A percentile compares a stretch with the other conserved stretches of the same genome.
These are phyloP conservation scores for Trypanosoma mega DNA, from an alignment of 208 protist genomes.

Conservation along the genomic window DNA sequence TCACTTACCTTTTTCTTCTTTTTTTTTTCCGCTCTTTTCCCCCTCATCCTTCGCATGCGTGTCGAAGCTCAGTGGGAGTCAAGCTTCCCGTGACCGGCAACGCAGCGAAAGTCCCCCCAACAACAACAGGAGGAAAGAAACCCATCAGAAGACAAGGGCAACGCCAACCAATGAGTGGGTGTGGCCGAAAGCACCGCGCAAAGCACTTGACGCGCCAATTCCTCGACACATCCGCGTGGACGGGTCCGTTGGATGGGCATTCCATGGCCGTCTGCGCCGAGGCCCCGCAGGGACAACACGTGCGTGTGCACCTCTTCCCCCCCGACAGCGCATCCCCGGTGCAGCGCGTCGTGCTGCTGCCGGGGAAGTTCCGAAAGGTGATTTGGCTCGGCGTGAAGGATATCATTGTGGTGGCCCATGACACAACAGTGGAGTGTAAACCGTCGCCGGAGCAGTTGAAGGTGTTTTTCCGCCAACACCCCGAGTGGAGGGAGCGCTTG, in stretches of 20 bases:
- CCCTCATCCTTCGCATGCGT: background rate
- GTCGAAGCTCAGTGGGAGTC: background rate
- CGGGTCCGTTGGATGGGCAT: constrained; percentile 43
- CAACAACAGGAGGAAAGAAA: too few relatives aligned
- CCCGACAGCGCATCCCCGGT: constrained; percentile 7
- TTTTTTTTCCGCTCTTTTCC: constrained; percentile 10
- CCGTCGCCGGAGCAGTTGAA: constrained; percentile 77
- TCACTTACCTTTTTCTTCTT: constrained; percentile 10
- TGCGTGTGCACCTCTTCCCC: constrained; percentile 53
- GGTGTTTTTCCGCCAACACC: constrained; percentile 50
- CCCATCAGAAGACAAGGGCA: too few relatives aligned
- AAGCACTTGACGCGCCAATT: constrained; percentile 84
- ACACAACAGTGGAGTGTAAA: constrained; percentile 56
- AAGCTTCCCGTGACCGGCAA: too few relatives aligned
- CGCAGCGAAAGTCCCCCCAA: too few relatives aligned
- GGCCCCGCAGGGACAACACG: constrained; percentile 68
- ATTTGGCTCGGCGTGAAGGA: constrained; percentile 83
- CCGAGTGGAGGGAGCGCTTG: constrained; percentile 41
- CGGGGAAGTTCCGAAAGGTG: constrained; percentile 89
- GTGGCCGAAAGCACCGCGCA: constrained; percentile 77
- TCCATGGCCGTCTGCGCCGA: constrained; percentile 67
- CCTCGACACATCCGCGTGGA: constrained; percentile 57
- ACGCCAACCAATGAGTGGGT: constrained; percentile 85
- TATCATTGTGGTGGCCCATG: constrained; percentile 67
- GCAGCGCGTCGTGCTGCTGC: constrained; percentile 57